Conservation (phyloP, 225 moss, liverwort and hornwort genomes). For the Lunularia cruciata region DNA sequence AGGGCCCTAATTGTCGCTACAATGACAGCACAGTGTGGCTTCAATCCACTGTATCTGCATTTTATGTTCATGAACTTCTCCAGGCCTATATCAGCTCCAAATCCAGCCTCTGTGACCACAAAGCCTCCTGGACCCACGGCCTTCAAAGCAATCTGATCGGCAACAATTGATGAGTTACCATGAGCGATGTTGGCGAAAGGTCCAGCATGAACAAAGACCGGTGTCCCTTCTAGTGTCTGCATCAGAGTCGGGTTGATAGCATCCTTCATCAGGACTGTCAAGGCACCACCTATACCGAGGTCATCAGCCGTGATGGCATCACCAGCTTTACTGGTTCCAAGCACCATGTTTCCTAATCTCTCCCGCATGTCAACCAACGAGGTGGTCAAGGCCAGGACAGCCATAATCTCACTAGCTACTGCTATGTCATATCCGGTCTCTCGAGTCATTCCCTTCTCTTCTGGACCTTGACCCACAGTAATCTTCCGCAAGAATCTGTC, state of each 20-base stretch:
- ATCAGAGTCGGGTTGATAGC: slow-evolving; percentile 91
- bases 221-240: slow-evolving; percentile 95
- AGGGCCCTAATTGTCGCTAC: slow-evolving; percentile 91
- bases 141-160: slow-evolving; percentile 91
- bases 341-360: slow-evolving; percentile 89
- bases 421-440: slow-evolving; percentile 97
- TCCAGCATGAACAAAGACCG: slow-evolving; percentile 89
- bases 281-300: slow-evolving; percentile 84
- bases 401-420: slow-evolving; percentile 98
- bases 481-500: slow-evolving; percentile 88
- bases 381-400: slow-evolving; percentile 86
- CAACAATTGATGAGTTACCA: slow-evolving; percentile 92
- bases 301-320: slow-evolving; percentile 92
- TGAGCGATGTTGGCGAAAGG: slow-evolving; percentile 98
- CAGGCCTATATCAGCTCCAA: slow-evolving; percentile 92
- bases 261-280: slow-evolving; percentile 95
- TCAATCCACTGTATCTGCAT: slow-evolving; percentile 87
- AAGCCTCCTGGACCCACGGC: slow-evolving; percentile 75
- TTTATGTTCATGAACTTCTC: slow-evolving; percentile 98
- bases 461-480: slow-evolving; percentile 88
- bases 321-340: slow-evolving; percentile 79
- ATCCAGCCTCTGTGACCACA: slow-evolving; percentile 93
- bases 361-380: slow-evolving; percentile 86
- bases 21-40: slow-evolving; percentile 84
- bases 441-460: slow-evolving; percentile 91